Evolutionary conservation across 208 protist genomes (phyloP).

Genomic region (Trypanosoma cruzi): DNA sequence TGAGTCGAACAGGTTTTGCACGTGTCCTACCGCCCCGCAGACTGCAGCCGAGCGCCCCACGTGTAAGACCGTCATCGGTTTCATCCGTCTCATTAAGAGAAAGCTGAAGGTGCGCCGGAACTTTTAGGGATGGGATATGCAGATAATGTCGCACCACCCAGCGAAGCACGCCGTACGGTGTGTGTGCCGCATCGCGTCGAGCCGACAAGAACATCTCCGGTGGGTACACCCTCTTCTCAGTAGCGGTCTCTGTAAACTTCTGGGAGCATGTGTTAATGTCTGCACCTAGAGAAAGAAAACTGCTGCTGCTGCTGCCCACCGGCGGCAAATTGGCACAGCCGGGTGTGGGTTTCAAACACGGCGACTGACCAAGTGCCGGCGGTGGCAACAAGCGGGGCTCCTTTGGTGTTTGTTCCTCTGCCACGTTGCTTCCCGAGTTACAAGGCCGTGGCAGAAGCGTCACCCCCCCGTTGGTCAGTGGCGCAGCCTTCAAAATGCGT

Average conservation of each 20-base stretch:
- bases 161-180: slow-evolving; percentile 76
- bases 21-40: slow-evolving; percentile 45
- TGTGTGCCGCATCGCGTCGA: slow-evolving; percentile 82
- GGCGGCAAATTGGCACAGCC: slow-evolving; percentile 21
- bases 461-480: slow-evolving; percentile 45
- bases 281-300: slow-evolving; percentile 62
- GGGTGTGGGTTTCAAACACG: slow-evolving; percentile 21
- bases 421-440: slow-evolving; percentile 33
- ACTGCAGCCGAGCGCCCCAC: slow-evolving; percentile 61
- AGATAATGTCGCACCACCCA: slow-evolving; percentile 81
- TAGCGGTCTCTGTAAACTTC: slow-evolving; percentile 65
- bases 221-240: slow-evolving; percentile 53
- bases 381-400: slow-evolving; percentile 49
- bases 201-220: slow-evolving; percentile 82
- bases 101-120: slow-evolving; percentile 79
- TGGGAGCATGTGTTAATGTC: slow-evolving; percentile 57
- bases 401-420: slow-evolving; percentile 25
- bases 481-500: slow-evolving; percentile 36
- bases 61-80: slow-evolving; percentile 49
- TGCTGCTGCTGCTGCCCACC: slow-evolving; percentile 33
- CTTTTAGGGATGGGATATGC: slow-evolving; percentile 73
- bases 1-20: slow-evolving; percentile 62
- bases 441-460: slow-evolving; percentile 58
- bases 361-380: slow-evolving; percentile 57
- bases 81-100: slow-evolving; percentile 58